These are phyloP conservation scores for Botrytis medusae DNA, from an alignment of 2,329 filamentous ascomycete species.

Conservation along the genomic window DNA sequence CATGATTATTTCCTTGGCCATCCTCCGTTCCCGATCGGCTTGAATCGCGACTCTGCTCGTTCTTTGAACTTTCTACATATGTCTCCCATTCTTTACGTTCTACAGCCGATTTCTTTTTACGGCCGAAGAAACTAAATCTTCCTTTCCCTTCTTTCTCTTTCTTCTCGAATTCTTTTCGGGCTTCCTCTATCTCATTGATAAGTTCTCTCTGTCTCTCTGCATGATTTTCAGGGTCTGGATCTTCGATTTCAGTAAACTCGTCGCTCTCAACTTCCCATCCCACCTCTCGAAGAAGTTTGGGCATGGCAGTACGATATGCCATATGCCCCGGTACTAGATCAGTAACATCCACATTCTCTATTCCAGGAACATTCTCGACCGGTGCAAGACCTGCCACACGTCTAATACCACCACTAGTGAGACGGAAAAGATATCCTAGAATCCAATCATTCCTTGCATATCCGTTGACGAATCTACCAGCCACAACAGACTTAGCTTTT, in stretches of 20 bases:
- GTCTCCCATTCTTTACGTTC: conserved; percentile 92
- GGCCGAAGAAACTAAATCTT: conserved; percentile 74
- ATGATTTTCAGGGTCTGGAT: conserved; percentile 94
- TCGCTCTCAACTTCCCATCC: conserved; percentile 91
- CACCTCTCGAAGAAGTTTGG: conserved; percentile 77
- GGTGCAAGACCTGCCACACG: conserved; percentile 80
- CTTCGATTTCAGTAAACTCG: conserved; percentile 95
- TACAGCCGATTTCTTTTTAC: conserved; percentile 68
- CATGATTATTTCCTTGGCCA: conserved; percentile 39
- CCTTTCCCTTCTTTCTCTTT: conserved; percentile 62
- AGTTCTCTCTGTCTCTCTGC: conserved; percentile 83
- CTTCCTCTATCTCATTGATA: conserved; percentile 95
- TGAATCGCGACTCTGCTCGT: conserved; percentile 40
- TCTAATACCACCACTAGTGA: conserved; percentile 89
- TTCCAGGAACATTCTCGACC: conserved; percentile 70
- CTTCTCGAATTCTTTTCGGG: conserved; percentile 79
- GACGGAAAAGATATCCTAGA: conserved; percentile 88
- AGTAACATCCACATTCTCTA: conserved; percentile 90
- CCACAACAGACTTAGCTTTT: conserved; percentile 76
- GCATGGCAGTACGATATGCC: conserved; percentile 94
- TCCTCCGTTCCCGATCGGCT: conserved; percentile 28
- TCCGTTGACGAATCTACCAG: conserved; percentile 92
- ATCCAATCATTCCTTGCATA: conserved; percentile 98
- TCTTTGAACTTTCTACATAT: conserved; percentile 70
- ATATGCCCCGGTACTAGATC: conserved; percentile 87